Conservation (phyloP, 2,329 filamentous ascomycete genomes). For the Diplocarpon mali region DNA sequence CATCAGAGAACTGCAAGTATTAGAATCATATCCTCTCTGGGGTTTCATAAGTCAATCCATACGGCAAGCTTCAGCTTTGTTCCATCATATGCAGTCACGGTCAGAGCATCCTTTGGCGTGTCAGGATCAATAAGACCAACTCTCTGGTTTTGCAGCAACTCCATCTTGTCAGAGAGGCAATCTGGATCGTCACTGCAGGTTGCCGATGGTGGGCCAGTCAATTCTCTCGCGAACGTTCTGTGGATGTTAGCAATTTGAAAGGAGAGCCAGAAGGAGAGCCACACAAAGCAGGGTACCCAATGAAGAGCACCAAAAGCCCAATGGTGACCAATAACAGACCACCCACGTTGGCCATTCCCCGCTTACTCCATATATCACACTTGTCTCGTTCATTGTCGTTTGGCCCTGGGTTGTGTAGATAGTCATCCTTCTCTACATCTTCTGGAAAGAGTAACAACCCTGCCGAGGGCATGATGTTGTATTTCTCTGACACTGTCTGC, state of each 20-base stretch:
- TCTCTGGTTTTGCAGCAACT: conserved; percentile 49
- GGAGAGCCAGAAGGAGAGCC: conserved; percentile 23
- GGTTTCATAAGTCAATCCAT: not conserved
- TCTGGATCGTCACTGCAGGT: conserved; percentile 30
- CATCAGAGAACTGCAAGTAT: conserved; percentile 49
- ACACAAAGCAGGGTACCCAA: conserved; percentile 60
- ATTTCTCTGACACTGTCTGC: conserved; percentile 63
- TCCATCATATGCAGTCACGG: conserved; percentile 46
- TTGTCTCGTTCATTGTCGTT: conserved; percentile 49
- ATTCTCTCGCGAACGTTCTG: conserved; percentile 45
- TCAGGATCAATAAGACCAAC: conserved; percentile 54
- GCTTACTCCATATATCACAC: conserved; percentile 52
- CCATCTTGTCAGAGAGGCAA: conserved; percentile 27
- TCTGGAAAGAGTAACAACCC: conserved; percentile 58
- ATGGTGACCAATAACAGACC: conserved; percentile 47
- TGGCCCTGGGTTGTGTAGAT: conserved; percentile 58
- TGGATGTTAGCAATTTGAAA: conserved; percentile 16
- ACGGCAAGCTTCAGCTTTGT: conserved; percentile 47
- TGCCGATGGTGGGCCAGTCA: conserved; percentile 15
- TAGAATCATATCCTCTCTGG: not conserved
- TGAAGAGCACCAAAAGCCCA: conserved; percentile 53
- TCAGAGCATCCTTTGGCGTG: conserved; percentile 46
- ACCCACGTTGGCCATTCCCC: conserved; percentile 54
- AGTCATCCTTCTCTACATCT: conserved; percentile 65
- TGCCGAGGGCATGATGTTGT: conserved; percentile 58